Conservation (phyloP, 352 stramenopile genomes). For the Pelagophyceae sp. region DNA sequence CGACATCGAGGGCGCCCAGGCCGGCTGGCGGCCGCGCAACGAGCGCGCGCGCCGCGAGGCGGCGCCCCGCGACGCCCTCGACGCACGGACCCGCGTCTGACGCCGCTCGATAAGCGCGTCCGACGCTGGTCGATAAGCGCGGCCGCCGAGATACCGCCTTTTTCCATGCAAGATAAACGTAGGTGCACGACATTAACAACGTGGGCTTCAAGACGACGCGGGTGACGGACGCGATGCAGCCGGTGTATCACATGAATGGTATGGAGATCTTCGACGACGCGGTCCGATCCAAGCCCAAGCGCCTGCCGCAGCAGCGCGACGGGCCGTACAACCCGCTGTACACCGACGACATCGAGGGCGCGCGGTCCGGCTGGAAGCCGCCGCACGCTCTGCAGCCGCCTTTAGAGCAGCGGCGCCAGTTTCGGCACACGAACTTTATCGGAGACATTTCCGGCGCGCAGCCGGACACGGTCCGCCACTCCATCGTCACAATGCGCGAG, state of each 20-base stretch:
- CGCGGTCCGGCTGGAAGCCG: slow-evolving; percentile 34
- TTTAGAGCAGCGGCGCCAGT: slow-evolving; percentile 39
- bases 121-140: too few relatives aligned
- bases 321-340: slow-evolving; percentile 38
- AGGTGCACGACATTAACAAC: slow-evolving; percentile 32
- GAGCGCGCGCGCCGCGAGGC: slow-evolving; percentile 31
- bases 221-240: slow-evolving; percentile 34
- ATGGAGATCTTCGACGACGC: slow-evolving; percentile 40
- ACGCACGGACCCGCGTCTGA: too few relatives aligned
- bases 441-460: slow-evolving; percentile 45
- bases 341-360: slow-evolving; percentile 46
- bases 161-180: too few relatives aligned
- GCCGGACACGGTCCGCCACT: slow-evolving; percentile 39
- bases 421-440: slow-evolving; percentile 48
- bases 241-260: slow-evolving; percentile 38
- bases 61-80: slow-evolving; percentile 32
- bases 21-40: slow-evolving; percentile 40
- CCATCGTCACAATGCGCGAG: slow-evolving; percentile 39
- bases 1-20: slow-evolving; percentile 43
- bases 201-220: slow-evolving; percentile 36
- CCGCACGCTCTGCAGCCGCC: slow-evolving; percentile 34
- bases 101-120: too few relatives aligned
- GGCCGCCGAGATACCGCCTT: too few relatives aligned
- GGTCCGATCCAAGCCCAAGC: slow-evolving; percentile 26
- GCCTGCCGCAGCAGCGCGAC: slow-evolving; percentile 28